phyloP scores from a whole-genome alignment of 495 filamentous ascomycete genomes.

The Hypoxylon fragiforme region DNA sequence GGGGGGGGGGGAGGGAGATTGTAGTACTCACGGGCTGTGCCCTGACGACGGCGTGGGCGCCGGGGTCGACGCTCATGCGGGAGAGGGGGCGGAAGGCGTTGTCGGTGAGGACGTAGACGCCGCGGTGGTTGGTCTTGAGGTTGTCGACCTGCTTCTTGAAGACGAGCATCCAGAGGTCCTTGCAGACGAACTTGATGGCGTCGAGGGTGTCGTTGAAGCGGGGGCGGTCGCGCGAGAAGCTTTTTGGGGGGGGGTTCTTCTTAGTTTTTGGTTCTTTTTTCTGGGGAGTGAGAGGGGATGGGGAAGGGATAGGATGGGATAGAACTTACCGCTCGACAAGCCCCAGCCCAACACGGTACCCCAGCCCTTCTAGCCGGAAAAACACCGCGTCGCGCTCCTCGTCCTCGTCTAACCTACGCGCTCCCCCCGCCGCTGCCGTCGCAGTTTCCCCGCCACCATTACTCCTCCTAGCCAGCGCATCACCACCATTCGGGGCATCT shows the following conservation, averaged over 20 bases:
- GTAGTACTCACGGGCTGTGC: conserved; percentile 74
- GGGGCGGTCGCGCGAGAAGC: conserved; percentile 85
- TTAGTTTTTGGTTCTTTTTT: conserved; percentile 42
- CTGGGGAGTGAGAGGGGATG: conserved; percentile 57
- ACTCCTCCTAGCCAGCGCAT: conserved; percentile 1
- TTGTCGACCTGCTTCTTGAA: conserved; percentile 98
- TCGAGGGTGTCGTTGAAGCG: conserved; percentile 86
- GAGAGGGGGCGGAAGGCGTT: conserved; percentile 87
- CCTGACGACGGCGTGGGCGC: conserved; percentile 68
- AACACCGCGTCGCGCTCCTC: conserved; percentile 80
- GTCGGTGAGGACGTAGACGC: conserved; percentile 95
- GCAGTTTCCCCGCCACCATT: conserved; percentile 6
- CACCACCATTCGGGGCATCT: neutral
- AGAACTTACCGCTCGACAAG: conserved; percentile 80
- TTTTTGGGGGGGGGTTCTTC: conserved; percentile 45
- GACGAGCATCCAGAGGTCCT: conserved; percentile 91
- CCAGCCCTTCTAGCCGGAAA: conserved; percentile 78
- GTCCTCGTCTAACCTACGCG: conserved; percentile 62
- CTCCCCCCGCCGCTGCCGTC: conserved; percentile 12
- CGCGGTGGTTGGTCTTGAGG: conserved; percentile 96
- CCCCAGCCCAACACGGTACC: conserved; percentile 91
- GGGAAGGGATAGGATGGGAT: conserved; percentile 46
- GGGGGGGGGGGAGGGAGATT: neutral
- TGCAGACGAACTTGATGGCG: conserved; percentile 97
- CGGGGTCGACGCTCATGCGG: conserved; percentile 78